A percentile compares a stretch with the other conserved stretches of the same genome.
phyloP scores from a whole-genome alignment of 225 moss, liverwort and hornwort genomes.

The Antitrichia curtipendula region DNA sequence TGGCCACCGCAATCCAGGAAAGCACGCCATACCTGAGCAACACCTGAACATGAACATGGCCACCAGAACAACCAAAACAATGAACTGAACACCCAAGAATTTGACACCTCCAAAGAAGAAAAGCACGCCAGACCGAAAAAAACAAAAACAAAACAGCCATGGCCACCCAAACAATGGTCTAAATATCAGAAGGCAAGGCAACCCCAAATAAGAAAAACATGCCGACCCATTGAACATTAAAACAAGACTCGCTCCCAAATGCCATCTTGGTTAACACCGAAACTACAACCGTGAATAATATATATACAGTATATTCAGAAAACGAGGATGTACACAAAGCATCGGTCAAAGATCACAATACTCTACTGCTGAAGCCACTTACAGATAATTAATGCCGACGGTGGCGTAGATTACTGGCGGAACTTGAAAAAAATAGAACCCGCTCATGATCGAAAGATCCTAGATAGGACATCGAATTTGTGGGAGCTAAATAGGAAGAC shows the following conservation, averaged over 20 bases:
- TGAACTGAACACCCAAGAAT: neutral
- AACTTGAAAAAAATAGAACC: neutral
- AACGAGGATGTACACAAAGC: neutral
- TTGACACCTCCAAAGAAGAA: neutral
- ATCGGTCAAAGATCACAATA: neutral
- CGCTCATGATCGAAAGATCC: neutral
- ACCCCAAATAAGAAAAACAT: neutral
- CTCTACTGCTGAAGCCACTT: neutral
- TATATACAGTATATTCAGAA: too few species aligned
- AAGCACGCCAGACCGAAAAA: neutral
- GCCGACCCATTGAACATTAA: neutral
- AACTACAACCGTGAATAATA: neutral
- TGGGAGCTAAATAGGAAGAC: neutral
- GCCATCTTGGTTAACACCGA: neutral
- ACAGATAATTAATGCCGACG: neutral
- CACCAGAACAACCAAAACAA: neutral
- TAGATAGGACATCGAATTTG: neutral
- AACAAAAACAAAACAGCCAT: neutral
- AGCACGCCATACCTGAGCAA: neutral
- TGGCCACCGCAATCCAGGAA: neutral
- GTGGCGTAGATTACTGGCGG: neutral
- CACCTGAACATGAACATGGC: neutral
- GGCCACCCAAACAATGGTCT: neutral
- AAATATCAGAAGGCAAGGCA: neutral
- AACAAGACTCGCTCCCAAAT: neutral